A percentile compares a stretch with the other conserved stretches of the same genome.
These are phyloP conservation scores for Yarrowia deformans DNA, from an alignment of 805 yeast genomes.

Conservation along the genomic window DNA sequence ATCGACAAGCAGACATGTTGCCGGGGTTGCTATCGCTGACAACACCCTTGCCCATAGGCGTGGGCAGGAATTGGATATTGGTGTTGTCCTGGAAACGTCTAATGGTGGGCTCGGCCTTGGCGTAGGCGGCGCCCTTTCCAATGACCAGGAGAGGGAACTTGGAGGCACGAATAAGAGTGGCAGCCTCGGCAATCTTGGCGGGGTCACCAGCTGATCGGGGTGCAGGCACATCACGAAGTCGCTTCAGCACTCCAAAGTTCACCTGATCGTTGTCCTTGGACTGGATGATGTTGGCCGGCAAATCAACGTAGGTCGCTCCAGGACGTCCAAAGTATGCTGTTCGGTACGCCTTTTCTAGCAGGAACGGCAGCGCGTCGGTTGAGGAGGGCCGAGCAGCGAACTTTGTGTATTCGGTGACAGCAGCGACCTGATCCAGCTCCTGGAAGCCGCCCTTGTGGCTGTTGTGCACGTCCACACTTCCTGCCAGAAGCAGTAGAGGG, in stretches of 20 bases:
- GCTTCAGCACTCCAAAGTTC: slow-evolving; percentile 23
- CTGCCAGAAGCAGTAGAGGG: slow-evolving; percentile 72
- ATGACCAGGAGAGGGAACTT: slow-evolving; percentile 62
- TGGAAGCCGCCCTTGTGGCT: slow-evolving; percentile 70
- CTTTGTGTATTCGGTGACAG: slow-evolving; percentile 59
- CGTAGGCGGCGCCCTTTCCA: slow-evolving; percentile 71
- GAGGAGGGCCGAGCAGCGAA: slow-evolving; percentile 57
- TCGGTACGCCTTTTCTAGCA: slow-evolving; percentile 59
- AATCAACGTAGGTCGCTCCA: slow-evolving; percentile 68
- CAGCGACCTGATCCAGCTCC: slow-evolving; percentile 69
- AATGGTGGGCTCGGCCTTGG: slow-evolving; percentile 54
- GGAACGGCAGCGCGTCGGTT: slow-evolving; percentile 51
- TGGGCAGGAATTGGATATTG: slow-evolving; percentile 66
- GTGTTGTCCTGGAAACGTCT: slow-evolving; percentile 55
- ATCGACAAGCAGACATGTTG: slow-evolving; percentile 59
- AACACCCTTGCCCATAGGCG: slow-evolving; percentile 83
- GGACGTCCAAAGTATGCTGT: slow-evolving; percentile 59
- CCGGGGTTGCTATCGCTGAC: slow-evolving; percentile 56
- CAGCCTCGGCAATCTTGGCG: slow-evolving; percentile 51
- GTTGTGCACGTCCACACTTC: slow-evolving; percentile 60
- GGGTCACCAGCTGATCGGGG: slow-evolving; percentile 54
- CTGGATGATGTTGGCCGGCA: slow-evolving; percentile 68
- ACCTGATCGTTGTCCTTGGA: slow-evolving; percentile 44
- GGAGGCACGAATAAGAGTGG: slow-evolving; percentile 50
- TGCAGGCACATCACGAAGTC: slow-evolving; percentile 42